These are phyloP conservation scores for Heterobasidion irregulare DNA, from an alignment of 1,284 basidiomycete genomes.

Conservation along the genomic window DNA sequence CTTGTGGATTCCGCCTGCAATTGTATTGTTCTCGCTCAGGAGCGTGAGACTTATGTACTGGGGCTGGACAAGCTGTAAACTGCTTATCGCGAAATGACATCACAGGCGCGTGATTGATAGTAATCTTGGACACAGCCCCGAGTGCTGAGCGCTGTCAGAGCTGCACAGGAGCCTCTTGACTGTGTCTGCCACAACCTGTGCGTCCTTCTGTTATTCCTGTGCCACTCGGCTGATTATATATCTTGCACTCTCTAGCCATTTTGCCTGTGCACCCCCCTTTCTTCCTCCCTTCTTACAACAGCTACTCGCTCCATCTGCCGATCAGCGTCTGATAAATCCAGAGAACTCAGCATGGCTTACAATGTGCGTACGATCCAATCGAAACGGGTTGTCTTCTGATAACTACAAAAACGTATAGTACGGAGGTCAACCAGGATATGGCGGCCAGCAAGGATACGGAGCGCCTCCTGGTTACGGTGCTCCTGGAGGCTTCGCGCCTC, in stretches of 20 bases:
- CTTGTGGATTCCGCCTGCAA: neutral
- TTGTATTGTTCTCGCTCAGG: neutral
- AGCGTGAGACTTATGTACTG: neutral
- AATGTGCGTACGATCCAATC: neutral
- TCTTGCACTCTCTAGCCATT: too few relatives aligned
- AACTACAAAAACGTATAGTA: neutral
- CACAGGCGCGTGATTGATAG: neutral
- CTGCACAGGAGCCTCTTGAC: too few relatives aligned
- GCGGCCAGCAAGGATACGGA: slow-evolving; percentile 2
- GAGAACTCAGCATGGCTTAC: neutral
- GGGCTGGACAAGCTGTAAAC: neutral
- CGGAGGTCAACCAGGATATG: slow-evolving; percentile 6
- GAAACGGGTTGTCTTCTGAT: neutral
- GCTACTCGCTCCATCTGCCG: too few relatives aligned
- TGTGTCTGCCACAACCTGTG: neutral
- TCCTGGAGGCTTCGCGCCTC: slow-evolving; percentile 3
- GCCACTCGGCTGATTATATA: neutral
- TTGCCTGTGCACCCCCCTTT: too few relatives aligned
- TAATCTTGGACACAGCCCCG: neutral
- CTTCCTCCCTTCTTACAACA: too few relatives aligned
- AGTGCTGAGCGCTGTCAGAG: too few relatives aligned
- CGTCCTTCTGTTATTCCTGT: neutral
- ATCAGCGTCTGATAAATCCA: too few relatives aligned
- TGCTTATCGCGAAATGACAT: neutral
- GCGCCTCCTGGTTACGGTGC: neutral